These are phyloP conservation scores for Calocera cornea DNA, from an alignment of 768 basidiomycete genomes.

Conservation along the genomic window DNA sequence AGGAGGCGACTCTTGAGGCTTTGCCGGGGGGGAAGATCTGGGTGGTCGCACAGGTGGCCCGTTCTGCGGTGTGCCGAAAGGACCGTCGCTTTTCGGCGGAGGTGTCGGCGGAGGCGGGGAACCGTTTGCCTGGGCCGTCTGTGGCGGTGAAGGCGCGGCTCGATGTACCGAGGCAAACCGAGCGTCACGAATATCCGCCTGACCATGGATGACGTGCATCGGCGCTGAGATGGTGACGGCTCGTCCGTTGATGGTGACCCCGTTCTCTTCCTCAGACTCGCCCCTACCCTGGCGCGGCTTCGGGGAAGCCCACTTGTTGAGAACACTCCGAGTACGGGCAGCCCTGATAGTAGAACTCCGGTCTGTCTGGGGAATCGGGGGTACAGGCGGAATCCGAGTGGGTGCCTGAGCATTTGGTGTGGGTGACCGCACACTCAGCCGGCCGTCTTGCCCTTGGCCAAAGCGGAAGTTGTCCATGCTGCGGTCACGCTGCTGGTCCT, in stretches of 20 bases:
- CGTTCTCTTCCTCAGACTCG: not conserved
- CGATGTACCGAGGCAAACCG: not conserved
- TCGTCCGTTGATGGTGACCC: not conserved
- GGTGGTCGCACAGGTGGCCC: not conserved
- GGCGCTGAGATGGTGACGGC: not conserved
- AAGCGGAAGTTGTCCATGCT: constrained; percentile 43
- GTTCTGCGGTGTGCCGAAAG: not conserved
- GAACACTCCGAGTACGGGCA: not conserved
- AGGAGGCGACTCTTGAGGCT: not conserved
- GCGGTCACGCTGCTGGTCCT: constrained; percentile 12
- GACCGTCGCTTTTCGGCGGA: not conserved
- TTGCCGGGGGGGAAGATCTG: not conserved
- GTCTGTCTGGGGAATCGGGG: not conserved
- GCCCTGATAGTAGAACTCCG: not conserved
- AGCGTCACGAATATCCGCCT: not conserved
- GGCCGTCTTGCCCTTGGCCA: constrained; percentile 67
- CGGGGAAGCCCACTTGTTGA: not conserved
- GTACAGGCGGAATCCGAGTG: not conserved
- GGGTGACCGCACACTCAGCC: constrained; percentile 13
- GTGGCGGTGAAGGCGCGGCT: not conserved
- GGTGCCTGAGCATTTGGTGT: not conserved
- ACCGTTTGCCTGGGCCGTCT: not conserved
- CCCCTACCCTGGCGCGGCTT: not conserved
- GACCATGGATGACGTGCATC: not conserved
- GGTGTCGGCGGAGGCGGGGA: not conserved